phyloP scores from a whole-genome alignment of 192 early-diverging fungal genomes.

The Pilobolus umbonatus region DNA sequence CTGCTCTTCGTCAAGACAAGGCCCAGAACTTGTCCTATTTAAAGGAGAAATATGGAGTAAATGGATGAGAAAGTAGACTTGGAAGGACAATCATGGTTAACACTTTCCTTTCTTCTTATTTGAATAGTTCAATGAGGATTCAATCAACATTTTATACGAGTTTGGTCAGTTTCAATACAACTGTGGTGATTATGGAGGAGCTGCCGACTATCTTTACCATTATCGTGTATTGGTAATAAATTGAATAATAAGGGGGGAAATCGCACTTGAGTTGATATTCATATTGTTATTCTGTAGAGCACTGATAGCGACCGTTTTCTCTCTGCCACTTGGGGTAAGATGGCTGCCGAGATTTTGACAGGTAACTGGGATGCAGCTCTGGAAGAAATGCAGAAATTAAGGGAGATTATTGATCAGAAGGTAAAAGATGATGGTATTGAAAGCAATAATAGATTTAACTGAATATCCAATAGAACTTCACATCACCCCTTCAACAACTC shows the following conservation, averaged over 20 bases:
- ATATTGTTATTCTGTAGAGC: slow-evolving; percentile 45
- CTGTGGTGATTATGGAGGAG: slow-evolving; percentile 87
- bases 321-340: slow-evolving; percentile 94
- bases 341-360: slow-evolving; percentile 90
- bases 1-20: slow-evolving; percentile 91
- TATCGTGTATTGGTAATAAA: slow-evolving; percentile 82
- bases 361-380: slow-evolving; percentile 92
- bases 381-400: slow-evolving; percentile 84
- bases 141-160: slow-evolving; percentile 82
- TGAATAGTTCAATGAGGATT: slow-evolving; percentile 77
- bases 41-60: slow-evolving; percentile 77
- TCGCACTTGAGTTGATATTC: neutral
- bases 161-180: slow-evolving; percentile 89
- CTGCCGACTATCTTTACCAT: slow-evolving; percentile 92
- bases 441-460: neutral
- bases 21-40: slow-evolving; percentile 85
- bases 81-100: no score
- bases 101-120: slow-evolving; percentile 2
- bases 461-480: slow-evolving; percentile 46
- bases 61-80: slow-evolving; percentile 1
- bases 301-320: slow-evolving; percentile 81
- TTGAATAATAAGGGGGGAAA: neutral
- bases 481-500: slow-evolving; percentile 79
- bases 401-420: slow-evolving; percentile 85
- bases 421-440: slow-evolving; percentile 17